Percentiles rank a stretch among this genome's conserved stretches.
These are phyloP conservation scores for Botrytis fabae DNA, from an alignment of 2,329 filamentous ascomycete species.

Conservation along the genomic window DNA sequence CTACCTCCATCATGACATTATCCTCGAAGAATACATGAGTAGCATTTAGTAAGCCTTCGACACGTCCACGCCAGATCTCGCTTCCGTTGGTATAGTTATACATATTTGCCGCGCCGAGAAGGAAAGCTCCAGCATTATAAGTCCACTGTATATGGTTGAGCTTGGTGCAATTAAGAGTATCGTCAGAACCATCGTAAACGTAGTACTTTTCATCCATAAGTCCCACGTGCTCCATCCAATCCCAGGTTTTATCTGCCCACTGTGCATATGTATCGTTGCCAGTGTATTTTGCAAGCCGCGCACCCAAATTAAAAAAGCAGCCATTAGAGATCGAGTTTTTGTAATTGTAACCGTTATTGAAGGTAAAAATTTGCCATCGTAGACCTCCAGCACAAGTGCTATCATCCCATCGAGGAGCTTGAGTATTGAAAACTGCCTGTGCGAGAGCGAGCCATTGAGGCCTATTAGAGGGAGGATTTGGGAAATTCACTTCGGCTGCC, in stretches of 20 bases:
- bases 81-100: slow-evolving; percentile 60
- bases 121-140: slow-evolving; percentile 67
- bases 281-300: slow-evolving; percentile 74
- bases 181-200: slow-evolving; percentile 63
- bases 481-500: slow-evolving; percentile 67
- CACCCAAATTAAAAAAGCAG: slow-evolving; percentile 62
- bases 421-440: slow-evolving; percentile 79
- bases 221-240: slow-evolving; percentile 61
- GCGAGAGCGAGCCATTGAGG: slow-evolving; percentile 72
- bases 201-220: slow-evolving; percentile 61
- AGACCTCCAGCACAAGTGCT: slow-evolving; percentile 71
- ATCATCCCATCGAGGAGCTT: slow-evolving; percentile 71
- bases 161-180: slow-evolving; percentile 56
- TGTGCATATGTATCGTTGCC: slow-evolving; percentile 73
- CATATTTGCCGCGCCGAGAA: slow-evolving; percentile 68
- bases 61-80: slow-evolving; percentile 60
- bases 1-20: slow-evolving; percentile 63
- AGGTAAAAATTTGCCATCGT: slow-evolving; percentile 81
- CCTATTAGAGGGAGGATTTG: slow-evolving; percentile 53
- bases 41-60: slow-evolving; percentile 57
- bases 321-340: slow-evolving; percentile 67
- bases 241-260: slow-evolving; percentile 73
- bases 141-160: slow-evolving; percentile 65
- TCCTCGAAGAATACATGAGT: slow-evolving; percentile 56
- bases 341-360: slow-evolving; percentile 80